Conservation (phyloP, 2,329 filamentous ascomycete genomes). For the Trichoderma afroharzianum region DNA sequence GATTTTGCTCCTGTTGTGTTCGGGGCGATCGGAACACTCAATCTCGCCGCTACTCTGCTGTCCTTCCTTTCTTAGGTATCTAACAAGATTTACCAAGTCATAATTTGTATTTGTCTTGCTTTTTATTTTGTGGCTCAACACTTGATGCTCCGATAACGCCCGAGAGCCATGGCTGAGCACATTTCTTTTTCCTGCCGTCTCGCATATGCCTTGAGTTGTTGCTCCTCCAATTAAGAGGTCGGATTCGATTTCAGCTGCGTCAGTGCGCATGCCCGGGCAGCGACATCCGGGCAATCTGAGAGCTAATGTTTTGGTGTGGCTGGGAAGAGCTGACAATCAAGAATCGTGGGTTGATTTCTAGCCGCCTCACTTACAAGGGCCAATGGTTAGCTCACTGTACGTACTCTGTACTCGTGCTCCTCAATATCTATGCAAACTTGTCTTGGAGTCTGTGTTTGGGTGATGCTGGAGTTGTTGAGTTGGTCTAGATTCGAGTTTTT, state of each 20-base stretch:
- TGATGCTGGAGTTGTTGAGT: not conserved
- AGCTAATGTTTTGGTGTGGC: not conserved
- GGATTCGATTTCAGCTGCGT: not conserved
- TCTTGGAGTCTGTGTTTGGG: not conserved
- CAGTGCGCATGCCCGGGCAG: not conserved
- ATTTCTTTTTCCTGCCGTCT: not conserved
- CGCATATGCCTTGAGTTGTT: not conserved
- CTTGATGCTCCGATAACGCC: not conserved
- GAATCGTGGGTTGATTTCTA: not conserved
- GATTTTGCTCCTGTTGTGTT: not conserved
- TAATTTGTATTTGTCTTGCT: not conserved
- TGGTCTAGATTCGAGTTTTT: not conserved
- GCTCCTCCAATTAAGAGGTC: not conserved
- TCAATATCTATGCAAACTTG: not conserved
- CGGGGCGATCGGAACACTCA: not conserved
- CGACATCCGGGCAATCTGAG: not conserved
- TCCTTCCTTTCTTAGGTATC: not conserved
- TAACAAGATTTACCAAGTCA: not conserved
- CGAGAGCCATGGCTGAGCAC: not conserved
- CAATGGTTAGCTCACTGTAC: not conserved
- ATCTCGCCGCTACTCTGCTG: not conserved
- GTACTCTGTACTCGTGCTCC: not conserved
- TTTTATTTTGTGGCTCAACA: not conserved
- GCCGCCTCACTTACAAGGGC: not conserved
- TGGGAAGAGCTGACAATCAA: not conserved